A percentile compares a stretch with the other conserved stretches of the same genome.
Conservation (phyloP, 163 green algal species). For the Scenedesmus sp. region DNA sequence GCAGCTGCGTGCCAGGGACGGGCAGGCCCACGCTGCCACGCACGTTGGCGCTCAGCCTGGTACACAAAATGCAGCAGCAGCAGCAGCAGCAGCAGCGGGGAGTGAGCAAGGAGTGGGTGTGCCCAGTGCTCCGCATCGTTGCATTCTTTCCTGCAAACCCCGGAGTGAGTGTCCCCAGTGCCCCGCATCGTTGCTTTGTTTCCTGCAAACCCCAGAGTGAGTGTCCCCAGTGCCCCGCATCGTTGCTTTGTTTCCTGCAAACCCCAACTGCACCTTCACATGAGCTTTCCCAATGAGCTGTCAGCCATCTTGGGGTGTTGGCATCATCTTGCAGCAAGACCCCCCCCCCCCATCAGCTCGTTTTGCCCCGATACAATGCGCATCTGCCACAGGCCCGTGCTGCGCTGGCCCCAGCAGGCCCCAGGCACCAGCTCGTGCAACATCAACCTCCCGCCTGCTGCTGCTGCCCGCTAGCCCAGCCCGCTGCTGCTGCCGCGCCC, state of each 20-base stretch:
- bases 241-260: too few relatives aligned
- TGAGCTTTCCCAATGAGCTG: too few relatives aligned
- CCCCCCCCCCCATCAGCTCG: neutral
- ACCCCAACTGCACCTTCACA: too few relatives aligned
- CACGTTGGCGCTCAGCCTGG: conserved; percentile 71
- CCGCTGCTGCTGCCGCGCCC: neutral
- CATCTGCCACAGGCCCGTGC: conserved; percentile 84
- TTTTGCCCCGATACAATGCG: neutral
- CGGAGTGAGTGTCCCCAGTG: too few relatives aligned
- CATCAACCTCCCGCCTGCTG: conserved; percentile 76
- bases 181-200: too few relatives aligned
- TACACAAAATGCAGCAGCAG: neutral
- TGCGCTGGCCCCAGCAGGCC: conserved; percentile 91
- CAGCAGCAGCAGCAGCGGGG: neutral
- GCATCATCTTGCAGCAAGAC: neutral
- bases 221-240: too few relatives aligned
- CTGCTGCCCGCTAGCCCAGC: conserved; percentile 51
- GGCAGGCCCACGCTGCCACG: conserved; percentile 84
- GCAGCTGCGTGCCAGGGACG: conserved; percentile 85
- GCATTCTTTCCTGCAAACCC: too few relatives aligned
- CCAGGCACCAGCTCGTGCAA: conserved; percentile 93
- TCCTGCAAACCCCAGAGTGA: too few relatives aligned
- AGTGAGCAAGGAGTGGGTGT: too few relatives aligned
- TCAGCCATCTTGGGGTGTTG: too few relatives aligned
- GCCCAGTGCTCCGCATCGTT: neutral